These are phyloP conservation scores for Spencermartinsiella europaea DNA, from an alignment of 805 yeast species.

Conservation along the genomic window DNA sequence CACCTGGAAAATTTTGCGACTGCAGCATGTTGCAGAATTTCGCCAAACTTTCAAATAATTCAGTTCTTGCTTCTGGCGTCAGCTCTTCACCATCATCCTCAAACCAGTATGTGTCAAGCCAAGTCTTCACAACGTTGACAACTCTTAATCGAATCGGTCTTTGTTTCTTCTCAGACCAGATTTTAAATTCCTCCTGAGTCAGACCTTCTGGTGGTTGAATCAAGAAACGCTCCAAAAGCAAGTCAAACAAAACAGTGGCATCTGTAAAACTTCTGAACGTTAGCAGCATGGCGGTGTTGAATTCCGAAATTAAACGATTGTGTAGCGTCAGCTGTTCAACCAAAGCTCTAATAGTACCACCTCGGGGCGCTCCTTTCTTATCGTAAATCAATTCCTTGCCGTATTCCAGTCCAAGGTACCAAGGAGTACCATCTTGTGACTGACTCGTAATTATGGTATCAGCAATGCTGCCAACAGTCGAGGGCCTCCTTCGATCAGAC, in stretches of 20 bases:
- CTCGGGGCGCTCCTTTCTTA: constrained; percentile 66
- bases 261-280: constrained; percentile 73
- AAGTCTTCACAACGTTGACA: constrained; percentile 57
- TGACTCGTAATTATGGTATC: not conserved
- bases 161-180: constrained; percentile 70
- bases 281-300: constrained; percentile 63
- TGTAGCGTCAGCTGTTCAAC: constrained; percentile 79
- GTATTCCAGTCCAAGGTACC: constrained; percentile 51
- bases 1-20: constrained; percentile 41
- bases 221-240: constrained; percentile 60
- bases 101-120: constrained; percentile 73
- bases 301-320: constrained; percentile 51
- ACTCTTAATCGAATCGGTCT: constrained; percentile 62
- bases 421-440: constrained; percentile 29
- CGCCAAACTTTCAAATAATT: constrained; percentile 33
- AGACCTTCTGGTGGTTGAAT: constrained; percentile 82
- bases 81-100: constrained; percentile 21
- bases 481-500: not conserved
- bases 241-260: constrained; percentile 54
- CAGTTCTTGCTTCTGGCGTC: constrained; percentile 12
- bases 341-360: constrained; percentile 76
- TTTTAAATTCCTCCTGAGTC: constrained; percentile 70
- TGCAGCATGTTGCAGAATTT: constrained; percentile 39
- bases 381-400: constrained; percentile 51
- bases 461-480: not conserved